Percentiles rank a stretch among this genome's conserved stretches.
These are phyloP conservation scores for Tuber indicum DNA, from an alignment of 495 filamentous ascomycete species.

Conservation along the genomic window DNA sequence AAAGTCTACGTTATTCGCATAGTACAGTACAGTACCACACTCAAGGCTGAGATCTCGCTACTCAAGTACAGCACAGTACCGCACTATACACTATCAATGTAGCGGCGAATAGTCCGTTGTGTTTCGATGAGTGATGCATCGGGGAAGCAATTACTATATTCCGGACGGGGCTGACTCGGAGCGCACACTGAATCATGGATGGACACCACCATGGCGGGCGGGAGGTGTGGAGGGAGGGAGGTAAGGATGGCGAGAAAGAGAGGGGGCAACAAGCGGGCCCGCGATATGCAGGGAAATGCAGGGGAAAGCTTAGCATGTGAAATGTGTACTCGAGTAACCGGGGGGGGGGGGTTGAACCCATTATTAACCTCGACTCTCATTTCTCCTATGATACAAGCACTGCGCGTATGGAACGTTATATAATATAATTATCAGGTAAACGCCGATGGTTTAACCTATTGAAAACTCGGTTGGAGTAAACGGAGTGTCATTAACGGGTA, in stretches of 20 bases:
- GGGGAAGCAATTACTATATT: conserved; percentile 1
- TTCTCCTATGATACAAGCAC: neutral
- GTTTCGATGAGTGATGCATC: neutral
- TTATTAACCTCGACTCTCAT: neutral
- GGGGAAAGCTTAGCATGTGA: neutral
- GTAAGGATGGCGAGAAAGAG: neutral
- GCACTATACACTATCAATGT: neutral
- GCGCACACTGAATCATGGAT: neutral
- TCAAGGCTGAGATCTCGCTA: neutral
- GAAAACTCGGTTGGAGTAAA: neutral
- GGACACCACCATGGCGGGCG: no score
- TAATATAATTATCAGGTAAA: neutral
- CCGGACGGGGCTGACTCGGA: neutral
- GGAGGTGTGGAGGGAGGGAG: neutral
- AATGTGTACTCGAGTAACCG: neutral
- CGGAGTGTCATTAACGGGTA: neutral
- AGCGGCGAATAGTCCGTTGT: neutral
- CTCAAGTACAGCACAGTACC: neutral
- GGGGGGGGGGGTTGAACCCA: neutral
- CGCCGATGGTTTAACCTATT: neutral
- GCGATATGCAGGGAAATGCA: neutral
- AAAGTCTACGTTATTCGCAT: neutral
- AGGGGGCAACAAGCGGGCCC: neutral
- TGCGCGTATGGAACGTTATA: no score
- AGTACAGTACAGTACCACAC: neutral